A percentile compares a stretch with the other conserved stretches of the same genome.
Conservation (phyloP, 495 filamentous ascomycete species). For the Jackrogersella minutella region DNA sequence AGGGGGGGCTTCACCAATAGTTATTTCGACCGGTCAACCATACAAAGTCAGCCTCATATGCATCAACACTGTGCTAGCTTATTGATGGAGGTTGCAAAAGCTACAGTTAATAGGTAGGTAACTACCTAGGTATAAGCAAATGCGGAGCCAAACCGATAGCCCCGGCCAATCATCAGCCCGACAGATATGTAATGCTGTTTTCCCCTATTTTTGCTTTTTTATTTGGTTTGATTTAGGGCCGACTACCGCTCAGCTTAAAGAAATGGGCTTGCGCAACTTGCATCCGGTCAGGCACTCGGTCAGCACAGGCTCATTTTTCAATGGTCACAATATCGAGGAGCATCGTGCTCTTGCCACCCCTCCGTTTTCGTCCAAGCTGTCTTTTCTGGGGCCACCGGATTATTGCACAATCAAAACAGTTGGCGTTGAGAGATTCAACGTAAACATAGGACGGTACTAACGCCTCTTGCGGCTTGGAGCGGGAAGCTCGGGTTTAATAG, state of each 20-base stretch:
- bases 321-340: conserved; percentile 10
- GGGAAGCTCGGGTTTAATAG: conserved; percentile 11
- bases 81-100: conserved; percentile 8
- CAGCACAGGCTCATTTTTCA: conserved; percentile 25
- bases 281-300: conserved; percentile 39
- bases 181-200: conserved; percentile 24
- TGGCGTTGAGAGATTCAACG: conserved; percentile 23
- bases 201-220: conserved; percentile 33
- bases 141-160: conserved; percentile 29
- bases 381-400: conserved; percentile 20
- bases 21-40: background rate
- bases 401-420: conserved; percentile 17
- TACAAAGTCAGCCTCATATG: conserved; percentile 3
- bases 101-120: conserved; percentile 17
- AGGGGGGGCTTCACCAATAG: background rate
- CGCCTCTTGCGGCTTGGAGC: conserved; percentile 13
- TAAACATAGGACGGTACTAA: conserved; percentile 5
- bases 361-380: conserved; percentile 21
- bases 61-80: conserved; percentile 23
- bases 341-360: conserved; percentile 21
- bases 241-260: conserved; percentile 31
- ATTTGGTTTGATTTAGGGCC: conserved; percentile 34
- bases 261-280: conserved; percentile 22
- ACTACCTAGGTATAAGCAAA: conserved; percentile 24
- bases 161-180: conserved; percentile 29